phyloP scores from a whole-genome alignment of 1,284 basidiomycete genomes.

The Veloboletus limbatus region DNA sequence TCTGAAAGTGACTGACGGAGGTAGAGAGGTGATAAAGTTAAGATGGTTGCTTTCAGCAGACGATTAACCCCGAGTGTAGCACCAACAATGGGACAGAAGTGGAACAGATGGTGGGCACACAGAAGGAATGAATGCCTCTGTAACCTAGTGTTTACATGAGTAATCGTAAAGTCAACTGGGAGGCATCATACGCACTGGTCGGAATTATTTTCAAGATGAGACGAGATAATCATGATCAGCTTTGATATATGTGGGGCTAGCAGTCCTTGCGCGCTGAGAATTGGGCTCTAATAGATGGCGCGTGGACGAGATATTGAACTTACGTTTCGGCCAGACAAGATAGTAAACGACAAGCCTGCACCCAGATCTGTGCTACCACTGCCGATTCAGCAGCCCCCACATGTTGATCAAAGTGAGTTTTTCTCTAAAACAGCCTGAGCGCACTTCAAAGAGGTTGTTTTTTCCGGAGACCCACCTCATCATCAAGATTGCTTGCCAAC shows the following conservation, averaged over 20 bases:
- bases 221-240: constrained; percentile 49
- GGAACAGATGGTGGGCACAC: constrained; percentile 44
- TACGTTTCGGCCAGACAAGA: constrained; percentile 50
- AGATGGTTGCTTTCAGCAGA: constrained; percentile 53
- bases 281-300: constrained; percentile 6
- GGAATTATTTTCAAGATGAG: constrained; percentile 58
- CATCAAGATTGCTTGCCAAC: constrained; percentile 57
- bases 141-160: constrained; percentile 33
- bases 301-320: constrained; percentile 10
- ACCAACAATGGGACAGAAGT: constrained; percentile 45
- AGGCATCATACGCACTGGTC: constrained; percentile 43
- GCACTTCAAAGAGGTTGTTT: constrained; percentile 2
- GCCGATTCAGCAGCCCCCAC: constrained; percentile 53
- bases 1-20: constrained; percentile 37
- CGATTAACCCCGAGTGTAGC: constrained; percentile 51
- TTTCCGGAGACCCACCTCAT: constrained; percentile 38
- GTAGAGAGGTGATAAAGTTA: constrained; percentile 49
- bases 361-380: constrained; percentile 53
- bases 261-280: constrained; percentile 47
- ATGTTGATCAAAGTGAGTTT: constrained; percentile 47
- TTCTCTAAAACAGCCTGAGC: constrained; percentile 36
- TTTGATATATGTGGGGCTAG: constrained; percentile 52
- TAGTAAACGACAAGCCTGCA: constrained; percentile 51
- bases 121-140: constrained; percentile 46
- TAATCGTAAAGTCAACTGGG: neutral